phyloP scores from a whole-genome alignment of 2,329 filamentous ascomycete species.

The Cladobotryum protrusum region DNA sequence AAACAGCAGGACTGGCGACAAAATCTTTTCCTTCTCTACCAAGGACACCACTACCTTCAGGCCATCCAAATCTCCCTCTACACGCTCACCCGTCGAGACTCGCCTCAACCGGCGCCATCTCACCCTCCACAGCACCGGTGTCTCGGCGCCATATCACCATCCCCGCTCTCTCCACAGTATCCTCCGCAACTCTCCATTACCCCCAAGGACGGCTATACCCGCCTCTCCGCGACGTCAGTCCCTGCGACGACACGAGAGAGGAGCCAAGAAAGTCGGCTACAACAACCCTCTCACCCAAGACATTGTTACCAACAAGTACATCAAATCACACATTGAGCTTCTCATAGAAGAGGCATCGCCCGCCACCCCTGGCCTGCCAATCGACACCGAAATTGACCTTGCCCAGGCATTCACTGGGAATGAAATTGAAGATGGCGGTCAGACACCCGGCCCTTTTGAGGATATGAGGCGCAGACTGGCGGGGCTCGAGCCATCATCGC shows the following conservation, averaged over 20 bases:
- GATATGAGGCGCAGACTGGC: slow-evolving; percentile 56
- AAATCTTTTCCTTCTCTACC: slow-evolving; percentile 36
- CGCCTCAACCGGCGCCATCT: slow-evolving; percentile 10
- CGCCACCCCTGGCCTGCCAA: slow-evolving; percentile 30
- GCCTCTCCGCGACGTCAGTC: slow-evolving; percentile 52
- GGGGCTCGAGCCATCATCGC: slow-evolving; percentile 37
- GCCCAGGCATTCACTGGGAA: slow-evolving; percentile 49
- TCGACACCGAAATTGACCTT: slow-evolving; percentile 35
- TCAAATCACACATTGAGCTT: slow-evolving; percentile 57
- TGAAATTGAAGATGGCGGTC: slow-evolving; percentile 54
- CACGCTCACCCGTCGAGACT: slow-evolving; percentile 14
- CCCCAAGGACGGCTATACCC: slow-evolving; percentile 43
- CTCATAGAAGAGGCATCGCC: slow-evolving; percentile 52
- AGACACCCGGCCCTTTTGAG: slow-evolving; percentile 58
- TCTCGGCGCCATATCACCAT: slow-evolving; percentile 50
- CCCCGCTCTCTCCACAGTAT: slow-evolving; percentile 56
- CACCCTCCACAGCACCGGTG: slow-evolving; percentile 11
- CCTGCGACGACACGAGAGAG: slow-evolving; percentile 47
- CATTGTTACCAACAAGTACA: slow-evolving; percentile 57
- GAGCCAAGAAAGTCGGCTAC: slow-evolving; percentile 53
- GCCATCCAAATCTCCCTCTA: background rate
- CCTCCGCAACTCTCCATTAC: slow-evolving; percentile 59
- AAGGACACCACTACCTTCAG: slow-evolving; percentile 22
- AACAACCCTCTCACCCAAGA: slow-evolving; percentile 57
- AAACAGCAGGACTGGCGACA: slow-evolving; percentile 33